Percentiles rank a stretch among this genome's conserved stretches.
phyloP scores from a whole-genome alignment of 208 protist genomes.

The Leishmania martiniquensis region DNA sequence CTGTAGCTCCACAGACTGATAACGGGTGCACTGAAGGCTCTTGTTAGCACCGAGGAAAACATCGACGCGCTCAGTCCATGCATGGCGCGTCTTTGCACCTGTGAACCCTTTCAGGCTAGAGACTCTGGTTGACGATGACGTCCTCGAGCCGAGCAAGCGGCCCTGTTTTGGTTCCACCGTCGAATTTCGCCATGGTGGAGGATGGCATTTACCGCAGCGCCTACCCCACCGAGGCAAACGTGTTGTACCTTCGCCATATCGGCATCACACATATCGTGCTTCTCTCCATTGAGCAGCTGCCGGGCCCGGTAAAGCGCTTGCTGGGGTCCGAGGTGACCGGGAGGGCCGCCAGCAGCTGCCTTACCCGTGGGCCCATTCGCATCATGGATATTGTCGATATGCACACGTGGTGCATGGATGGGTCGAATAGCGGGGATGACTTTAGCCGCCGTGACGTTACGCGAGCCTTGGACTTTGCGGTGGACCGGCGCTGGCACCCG shows the following conservation, averaged over 20 bases:
- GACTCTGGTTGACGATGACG: background rate
- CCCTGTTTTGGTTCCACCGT: constrained; percentile 50
- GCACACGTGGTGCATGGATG: constrained; percentile 65
- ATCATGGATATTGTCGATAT: constrained; percentile 66
- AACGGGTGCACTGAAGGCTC: background rate
- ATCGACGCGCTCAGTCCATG: background rate
- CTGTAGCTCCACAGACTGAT: background rate
- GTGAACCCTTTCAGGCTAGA: background rate
- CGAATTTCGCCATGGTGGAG: constrained; percentile 84
- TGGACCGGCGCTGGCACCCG: constrained; percentile 86
- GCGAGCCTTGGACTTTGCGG: constrained; percentile 76
- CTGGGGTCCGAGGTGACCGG: constrained; percentile 19
- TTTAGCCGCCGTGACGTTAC: constrained; percentile 75
- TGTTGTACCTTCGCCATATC: constrained; percentile 75
- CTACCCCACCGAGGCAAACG: constrained; percentile 70
- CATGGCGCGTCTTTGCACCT: background rate
- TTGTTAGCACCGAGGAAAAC: background rate
- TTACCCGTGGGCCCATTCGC: constrained; percentile 38
- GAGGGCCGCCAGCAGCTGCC: constrained; percentile 13
- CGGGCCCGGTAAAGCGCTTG: constrained; percentile 46
- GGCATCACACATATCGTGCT: constrained; percentile 81
- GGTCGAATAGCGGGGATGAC: constrained; percentile 55
- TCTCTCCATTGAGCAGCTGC: constrained; percentile 83
- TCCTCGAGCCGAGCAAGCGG: background rate
- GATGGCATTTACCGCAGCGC: constrained; percentile 83